phyloP scores from a whole-genome alignment of 208 protist species.

The Leishmania turanica region DNA sequence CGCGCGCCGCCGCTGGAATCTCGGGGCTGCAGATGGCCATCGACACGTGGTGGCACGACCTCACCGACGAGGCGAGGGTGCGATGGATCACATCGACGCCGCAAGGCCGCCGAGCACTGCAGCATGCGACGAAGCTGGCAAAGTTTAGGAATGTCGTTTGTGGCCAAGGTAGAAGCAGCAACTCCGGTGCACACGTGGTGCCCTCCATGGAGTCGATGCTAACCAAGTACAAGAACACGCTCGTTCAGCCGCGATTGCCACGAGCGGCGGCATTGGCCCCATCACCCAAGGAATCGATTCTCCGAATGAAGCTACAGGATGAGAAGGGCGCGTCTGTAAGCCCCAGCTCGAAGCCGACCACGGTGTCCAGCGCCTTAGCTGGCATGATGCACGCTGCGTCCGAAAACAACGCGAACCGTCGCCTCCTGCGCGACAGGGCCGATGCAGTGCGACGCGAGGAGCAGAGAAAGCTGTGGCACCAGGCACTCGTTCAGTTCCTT shows the following conservation, averaged over 20 bases:
- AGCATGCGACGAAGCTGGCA: not conserved
- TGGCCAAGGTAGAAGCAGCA: not conserved
- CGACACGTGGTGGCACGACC: constrained; percentile 16
- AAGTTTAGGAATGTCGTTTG: not conserved
- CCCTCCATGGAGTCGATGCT: constrained; percentile 20
- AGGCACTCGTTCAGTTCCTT: constrained; percentile 16
- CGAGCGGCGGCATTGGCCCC: constrained; percentile 7
- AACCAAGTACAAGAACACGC: constrained; percentile 19
- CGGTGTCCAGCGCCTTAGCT: not conserved
- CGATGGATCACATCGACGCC: constrained; percentile 33
- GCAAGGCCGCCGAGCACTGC: constrained; percentile 31
- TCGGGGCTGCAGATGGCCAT: constrained; percentile 5
- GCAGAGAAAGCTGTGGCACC: constrained; percentile 19
- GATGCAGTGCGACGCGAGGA: constrained; percentile 18
- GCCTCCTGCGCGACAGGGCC: constrained; percentile 16
- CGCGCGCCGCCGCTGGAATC: constrained; percentile 4
- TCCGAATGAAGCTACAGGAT: not conserved
- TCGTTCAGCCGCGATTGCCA: constrained; percentile 19
- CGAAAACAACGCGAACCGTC: constrained; percentile 10
- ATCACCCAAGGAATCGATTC: not conserved
- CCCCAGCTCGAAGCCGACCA: not conserved
- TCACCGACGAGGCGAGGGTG: constrained; percentile 7
- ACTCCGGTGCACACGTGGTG: not conserved
- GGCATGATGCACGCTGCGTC: constrained; percentile 2
- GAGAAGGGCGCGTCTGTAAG: not conserved